Evolutionary conservation across 148 eudicot species (phyloP).

Genomic region (Euryodendron excelsum): DNA sequence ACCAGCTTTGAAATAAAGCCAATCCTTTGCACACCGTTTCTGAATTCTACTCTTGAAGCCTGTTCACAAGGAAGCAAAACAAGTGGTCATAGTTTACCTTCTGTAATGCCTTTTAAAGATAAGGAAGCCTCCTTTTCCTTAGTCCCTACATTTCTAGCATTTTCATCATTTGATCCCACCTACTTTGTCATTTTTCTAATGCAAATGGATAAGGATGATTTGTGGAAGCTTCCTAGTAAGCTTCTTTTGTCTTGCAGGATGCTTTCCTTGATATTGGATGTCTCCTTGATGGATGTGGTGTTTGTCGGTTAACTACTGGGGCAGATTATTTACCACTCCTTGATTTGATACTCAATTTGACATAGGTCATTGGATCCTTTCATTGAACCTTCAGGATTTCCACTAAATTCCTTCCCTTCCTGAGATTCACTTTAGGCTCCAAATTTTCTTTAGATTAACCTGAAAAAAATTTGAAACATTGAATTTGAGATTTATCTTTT

Average conservation of each 20-base stretch:
- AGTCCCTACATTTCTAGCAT: not conserved
- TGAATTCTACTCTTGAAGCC: not conserved
- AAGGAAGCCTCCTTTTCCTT: slow-evolving; percentile 7
- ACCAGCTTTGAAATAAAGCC: not conserved
- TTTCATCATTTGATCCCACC: too few species aligned
- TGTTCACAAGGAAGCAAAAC: not conserved
- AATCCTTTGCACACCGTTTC: not conserved
- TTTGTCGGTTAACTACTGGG: not conserved
- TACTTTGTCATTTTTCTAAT: slow-evolving; percentile 10
- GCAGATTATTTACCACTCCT: not conserved
- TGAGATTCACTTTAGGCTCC: not conserved
- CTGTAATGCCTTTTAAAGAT: not conserved
- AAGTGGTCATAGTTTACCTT: not conserved
- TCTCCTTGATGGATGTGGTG: not conserved
- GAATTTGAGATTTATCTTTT: not conserved
- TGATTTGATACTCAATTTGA: slow-evolving; percentile 2
- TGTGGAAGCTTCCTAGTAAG: slow-evolving; percentile 15
- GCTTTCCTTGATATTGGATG: not conserved
- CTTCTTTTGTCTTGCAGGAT: too few species aligned
- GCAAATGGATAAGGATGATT: not conserved
- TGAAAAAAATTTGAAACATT: not conserved
- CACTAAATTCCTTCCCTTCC: not conserved
- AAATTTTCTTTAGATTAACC: not conserved
- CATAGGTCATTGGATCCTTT: not conserved
- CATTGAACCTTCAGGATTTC: not conserved